Evolutionary conservation across 164 flowering plant genomes (phyloP).

Genomic region (Nymphaea thermarum): DNA sequence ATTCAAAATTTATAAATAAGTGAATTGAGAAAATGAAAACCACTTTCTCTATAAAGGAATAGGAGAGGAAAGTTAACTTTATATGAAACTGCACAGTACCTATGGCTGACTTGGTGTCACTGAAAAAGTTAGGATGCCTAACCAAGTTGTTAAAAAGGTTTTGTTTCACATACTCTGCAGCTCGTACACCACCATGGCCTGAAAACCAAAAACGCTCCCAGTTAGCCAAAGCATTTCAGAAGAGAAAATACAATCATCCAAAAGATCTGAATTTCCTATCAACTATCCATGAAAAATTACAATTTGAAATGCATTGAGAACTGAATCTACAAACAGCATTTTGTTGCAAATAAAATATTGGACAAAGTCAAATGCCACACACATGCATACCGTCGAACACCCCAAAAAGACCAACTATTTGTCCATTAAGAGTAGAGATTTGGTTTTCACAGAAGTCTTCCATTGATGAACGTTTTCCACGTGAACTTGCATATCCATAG

Average conservation of each 20-base stretch:
- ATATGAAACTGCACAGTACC: conserved; percentile 26
- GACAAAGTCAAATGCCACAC: background rate
- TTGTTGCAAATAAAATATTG: too few species aligned
- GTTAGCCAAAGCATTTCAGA: background rate
- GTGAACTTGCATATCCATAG: conserved; percentile 96
- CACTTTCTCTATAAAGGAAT: background rate
- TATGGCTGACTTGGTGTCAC: conserved; percentile 92
- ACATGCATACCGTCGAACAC: conserved; percentile 75
- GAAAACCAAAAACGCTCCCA: conserved; percentile 3
- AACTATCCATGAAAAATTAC: background rate
- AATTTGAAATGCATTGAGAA: too few species aligned
- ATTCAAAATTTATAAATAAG: background rate
- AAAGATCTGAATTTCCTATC: background rate
- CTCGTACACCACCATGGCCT: conserved; percentile 99
- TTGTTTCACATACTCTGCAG: conserved; percentile 93
- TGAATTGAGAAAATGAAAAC: background rate
- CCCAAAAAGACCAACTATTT: conserved; percentile 93
- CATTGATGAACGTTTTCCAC: conserved; percentile 94
- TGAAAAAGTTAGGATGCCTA: conserved; percentile 84
- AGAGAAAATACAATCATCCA: background rate
- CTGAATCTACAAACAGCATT: background rate
- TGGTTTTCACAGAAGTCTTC: conserved; percentile 95
- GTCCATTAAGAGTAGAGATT: conserved; percentile 89
- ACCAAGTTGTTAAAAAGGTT: conserved; percentile 91
- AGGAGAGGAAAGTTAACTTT: background rate